Evolutionary conservation across 495 filamentous ascomycete species (phyloP), one percentile per base, ranked within the genome.

Genomic region (Penicillium salamii): DNA sequence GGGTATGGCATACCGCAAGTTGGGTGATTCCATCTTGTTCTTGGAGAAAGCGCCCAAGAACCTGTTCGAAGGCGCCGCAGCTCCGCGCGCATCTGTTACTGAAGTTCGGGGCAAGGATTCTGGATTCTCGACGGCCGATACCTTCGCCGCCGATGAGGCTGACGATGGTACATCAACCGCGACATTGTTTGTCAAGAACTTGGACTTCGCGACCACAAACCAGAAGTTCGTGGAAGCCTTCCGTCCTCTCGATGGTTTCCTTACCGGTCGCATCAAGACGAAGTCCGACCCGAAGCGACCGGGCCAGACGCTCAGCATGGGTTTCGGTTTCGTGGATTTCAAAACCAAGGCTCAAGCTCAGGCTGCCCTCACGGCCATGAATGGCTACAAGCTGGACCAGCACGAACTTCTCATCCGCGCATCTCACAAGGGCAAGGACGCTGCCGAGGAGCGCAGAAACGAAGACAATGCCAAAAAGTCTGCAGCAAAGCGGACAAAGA

Each of bases 271-370:
- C 42, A 86, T 96, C 46, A 95, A 93, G 70, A 93, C 88, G 29
- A 96, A 93, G 66, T 77, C 83, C 2, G 88, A 96, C 57, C 81
- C 89, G 5, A 95, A 95, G 72, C 84, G 83, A 46, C 85, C 89
- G 1, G 90, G 84, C 5, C 85, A 91, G 65, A 75, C 83, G 2
- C 81, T 97, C 36, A 95, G 88, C 57, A 97, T 97, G 92, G 93
- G 93, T 7, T 97, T 95, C 63, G 93, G 91, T 33, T 99, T 99
- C 57, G 81, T 87, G 42, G 91, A 96, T 49, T 99, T 99, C 68
- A 78, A 76, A 31, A 84, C 81, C 46, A 88, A 87, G 50, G 77
- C 70, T 13, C 81, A 90, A 37, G 92, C 92, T 8, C 79, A 89
- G 49, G 83, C 87, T 14, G 93, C 91, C 32, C 74, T 86, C 40